phyloP scores from a whole-genome alignment of 2,329 filamentous ascomycete species.

The Xylaria digitata region DNA sequence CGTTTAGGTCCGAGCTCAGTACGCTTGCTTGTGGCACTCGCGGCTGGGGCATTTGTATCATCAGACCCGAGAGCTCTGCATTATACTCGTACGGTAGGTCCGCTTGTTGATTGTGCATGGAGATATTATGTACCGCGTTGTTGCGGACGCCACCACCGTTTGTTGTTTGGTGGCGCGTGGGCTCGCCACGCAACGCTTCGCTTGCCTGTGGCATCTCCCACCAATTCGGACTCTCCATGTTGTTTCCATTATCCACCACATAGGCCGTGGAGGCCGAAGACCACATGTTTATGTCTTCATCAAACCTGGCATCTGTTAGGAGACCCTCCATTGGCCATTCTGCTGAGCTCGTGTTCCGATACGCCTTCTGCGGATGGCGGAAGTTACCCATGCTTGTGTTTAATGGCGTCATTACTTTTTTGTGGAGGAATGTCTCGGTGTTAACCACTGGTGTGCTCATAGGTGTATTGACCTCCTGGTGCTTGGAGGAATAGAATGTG shows the following conservation, averaged over 20 bases:
- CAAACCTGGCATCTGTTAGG: slow-evolving; percentile 41
- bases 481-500: slow-evolving; percentile 29
- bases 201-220: slow-evolving; percentile 41
- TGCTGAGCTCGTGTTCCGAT: slow-evolving; percentile 45
- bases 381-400: slow-evolving; percentile 32
- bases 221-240: slow-evolving; percentile 42
- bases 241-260: slow-evolving; percentile 35
- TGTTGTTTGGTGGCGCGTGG: slow-evolving; percentile 5
- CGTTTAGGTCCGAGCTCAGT: slow-evolving; percentile 50
- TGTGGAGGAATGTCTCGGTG: slow-evolving; percentile 41
- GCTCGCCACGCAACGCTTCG: slow-evolving; percentile 14
- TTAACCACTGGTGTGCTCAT: slow-evolving; percentile 43
- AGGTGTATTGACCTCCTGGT: slow-evolving; percentile 38
- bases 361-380: slow-evolving; percentile 28
- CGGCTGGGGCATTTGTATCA: slow-evolving; percentile 67
- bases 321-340: slow-evolving; percentile 51
- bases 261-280: slow-evolving; percentile 36
- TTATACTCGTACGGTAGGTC: slow-evolving; percentile 57
- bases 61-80: slow-evolving; percentile 56
- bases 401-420: slow-evolving; percentile 30
- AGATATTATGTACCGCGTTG: slow-evolving; percentile 54
- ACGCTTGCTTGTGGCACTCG: slow-evolving; percentile 53
- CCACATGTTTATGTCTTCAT: slow-evolving; percentile 31
- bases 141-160: slow-evolving; percentile 4
- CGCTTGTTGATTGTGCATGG: slow-evolving; percentile 56